Evolutionary conservation across 2,329 filamentous ascomycete genomes (phyloP), one percentile per base, ranked within the genome.

Genomic region (Botrytis aclada): DNA sequence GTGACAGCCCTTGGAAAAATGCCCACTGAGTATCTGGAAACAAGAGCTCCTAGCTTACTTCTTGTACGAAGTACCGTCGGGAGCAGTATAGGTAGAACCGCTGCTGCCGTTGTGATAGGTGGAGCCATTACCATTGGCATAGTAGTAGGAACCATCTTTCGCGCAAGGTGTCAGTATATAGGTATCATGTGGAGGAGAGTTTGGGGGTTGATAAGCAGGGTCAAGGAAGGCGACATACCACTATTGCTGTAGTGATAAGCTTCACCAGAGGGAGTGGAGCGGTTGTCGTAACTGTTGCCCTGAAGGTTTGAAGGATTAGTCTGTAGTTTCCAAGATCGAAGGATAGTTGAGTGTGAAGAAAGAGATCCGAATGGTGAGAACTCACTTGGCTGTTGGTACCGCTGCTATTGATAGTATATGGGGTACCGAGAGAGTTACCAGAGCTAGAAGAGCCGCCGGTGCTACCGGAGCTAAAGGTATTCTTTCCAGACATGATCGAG

Each of bases 171-270:
- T 60, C 22, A 58, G 62, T 34, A 64, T 16, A 29, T 16, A 22
- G 1, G 2, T 12, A 16, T 18, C 20, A 4, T 25, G 10, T 60
- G 7, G 32, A 18, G 37, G 32, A 34, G 14, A 22, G 34, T 10
- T 8, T 10, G 20, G 12, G 51, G 2, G 2, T 12, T 54, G 18
- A 2, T 7, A 1, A 9, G 14, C 25, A 32, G 20, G 14, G 39
- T 62, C 12, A n/a, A 3, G 18, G 7, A 39, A 6, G 2, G 10
- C 3, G 29, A 62, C 85, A 75, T 79, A 88, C 87, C 72, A 12
- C 73, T 79, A 84, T 93, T 93, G 70, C 88, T 91, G 80, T 92
- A 93, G 80, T 92, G 90, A 80, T 90, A 91, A 12, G 86, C 88
- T 67, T 81, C 77, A 75, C 84, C 85, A 74, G 88, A 88, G 76